Base-by-base conservation (phyloP, 805 yeast species). In the Candida hungchunana region DNA sequence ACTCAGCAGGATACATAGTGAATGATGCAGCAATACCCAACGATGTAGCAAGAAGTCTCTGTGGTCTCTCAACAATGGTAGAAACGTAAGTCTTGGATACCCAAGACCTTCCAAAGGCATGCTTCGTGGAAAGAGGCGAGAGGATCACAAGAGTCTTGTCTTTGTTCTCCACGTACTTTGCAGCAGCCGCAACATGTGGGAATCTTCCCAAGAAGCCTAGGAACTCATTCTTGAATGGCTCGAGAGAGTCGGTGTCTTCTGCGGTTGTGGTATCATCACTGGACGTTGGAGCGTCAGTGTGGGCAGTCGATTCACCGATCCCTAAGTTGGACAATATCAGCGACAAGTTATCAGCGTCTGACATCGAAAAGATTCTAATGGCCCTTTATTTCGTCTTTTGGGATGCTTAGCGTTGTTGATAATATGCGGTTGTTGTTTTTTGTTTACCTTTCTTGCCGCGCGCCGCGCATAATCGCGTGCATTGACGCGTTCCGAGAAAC, bases 31-130 rank as follows among this genome's bases (percentile, higher is more conserved):
- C 73, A 17, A 85, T 71, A 1, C 95, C 95, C 40, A 85, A 63
- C n/a, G 86, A 77, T 7, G 79, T 67, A 0, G 95, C 93, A 36
- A 80, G 65, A 30, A 85, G 60, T 20, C 95, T 64, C 56, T 85
- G 89, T 1, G 95, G 95, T 29, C 90, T 63, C 58, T 85, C 95
- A 18, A 85, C 90, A 23, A 85, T 79, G 0, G 88, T 74, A 13
- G 80, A 63, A 28, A 72, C 57, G 48, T 81, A 80, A 1, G 76
- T 58, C 52, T 79, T 82, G 7, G 84, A 63, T 3, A 79, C 87
- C 95, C 95, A 85, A 19, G 65, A 64, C 25, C 95, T 67, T 5
- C 85, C 78, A 55, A 82, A 86, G 0, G 75, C 74, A 59, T 85
- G 95, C 43, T 76, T 73, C 21, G 82, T 65, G 1, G 87, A 77